phyloP scores from a whole-genome alignment of 352 stramenopile species.

The Globisporangium apiculatum region DNA sequence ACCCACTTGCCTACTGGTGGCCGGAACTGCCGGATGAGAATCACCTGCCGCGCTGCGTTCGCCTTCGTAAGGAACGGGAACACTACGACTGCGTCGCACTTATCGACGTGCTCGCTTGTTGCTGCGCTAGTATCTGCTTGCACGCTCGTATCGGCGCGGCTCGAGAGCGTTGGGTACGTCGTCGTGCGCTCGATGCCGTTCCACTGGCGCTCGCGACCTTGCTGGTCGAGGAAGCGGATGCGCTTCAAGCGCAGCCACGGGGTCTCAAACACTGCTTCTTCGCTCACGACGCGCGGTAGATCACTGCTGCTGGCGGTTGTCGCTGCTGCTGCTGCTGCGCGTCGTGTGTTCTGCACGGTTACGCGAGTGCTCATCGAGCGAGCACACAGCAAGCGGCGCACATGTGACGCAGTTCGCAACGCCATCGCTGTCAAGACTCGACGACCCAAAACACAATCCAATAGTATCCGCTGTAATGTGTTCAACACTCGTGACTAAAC shows the following conservation, averaged over 20 bases:
- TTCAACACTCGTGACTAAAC: too few relatives aligned
- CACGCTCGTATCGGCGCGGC: background rate
- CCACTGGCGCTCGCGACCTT: slow-evolving; percentile 44
- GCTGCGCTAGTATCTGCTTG: background rate
- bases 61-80: slow-evolving; percentile 56
- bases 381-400: background rate
- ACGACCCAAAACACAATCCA: too few relatives aligned
- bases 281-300: background rate
- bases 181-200: slow-evolving; percentile 62
- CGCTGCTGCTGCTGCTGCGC: background rate
- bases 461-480: too few relatives aligned
- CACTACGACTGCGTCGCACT: slow-evolving; percentile 66
- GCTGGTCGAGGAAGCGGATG: slow-evolving; percentile 54
- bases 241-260: slow-evolving; percentile 29
- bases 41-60: slow-evolving; percentile 24
- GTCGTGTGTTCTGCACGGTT: background rate
- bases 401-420: background rate
- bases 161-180: slow-evolving; percentile 29
- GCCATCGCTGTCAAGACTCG: too few relatives aligned
- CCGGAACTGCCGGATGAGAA: slow-evolving; percentile 90
- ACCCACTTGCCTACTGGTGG: slow-evolving; percentile 80
- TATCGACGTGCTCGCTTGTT: background rate
- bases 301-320: background rate
- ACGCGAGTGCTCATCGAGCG: background rate
- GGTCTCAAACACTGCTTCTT: background rate